A percentile compares a stretch with the other conserved stretches of the same genome.
phyloP scores from a whole-genome alignment of 2,329 filamentous ascomycete genomes.

The Cladosporium sp. region DNA sequence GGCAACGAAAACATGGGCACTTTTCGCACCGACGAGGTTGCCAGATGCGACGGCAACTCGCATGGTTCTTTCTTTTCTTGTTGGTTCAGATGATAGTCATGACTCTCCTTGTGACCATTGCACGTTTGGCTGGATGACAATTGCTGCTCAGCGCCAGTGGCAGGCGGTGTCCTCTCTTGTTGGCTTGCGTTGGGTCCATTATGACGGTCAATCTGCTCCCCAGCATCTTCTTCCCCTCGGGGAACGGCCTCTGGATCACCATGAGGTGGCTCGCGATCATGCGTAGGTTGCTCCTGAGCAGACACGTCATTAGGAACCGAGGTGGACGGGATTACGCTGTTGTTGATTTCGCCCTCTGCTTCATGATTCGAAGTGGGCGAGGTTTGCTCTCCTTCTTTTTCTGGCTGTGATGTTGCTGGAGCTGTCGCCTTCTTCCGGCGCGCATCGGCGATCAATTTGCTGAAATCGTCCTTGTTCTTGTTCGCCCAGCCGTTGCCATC shows the following conservation, averaged over 20 bases:
- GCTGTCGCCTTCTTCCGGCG: slow-evolving; percentile 47
- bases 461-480: slow-evolving; percentile 71
- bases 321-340: not conserved
- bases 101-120: not conserved
- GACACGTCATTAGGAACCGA: not conserved
- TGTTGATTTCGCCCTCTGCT: slow-evolving; percentile 11
- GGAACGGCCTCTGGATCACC: too few species aligned
- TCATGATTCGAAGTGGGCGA: not conserved
- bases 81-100: slow-evolving; percentile 1
- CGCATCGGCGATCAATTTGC: slow-evolving; percentile 73
- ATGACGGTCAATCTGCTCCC: not conserved
- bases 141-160: slow-evolving; percentile 16
- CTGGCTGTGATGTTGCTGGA: slow-evolving; percentile 9
- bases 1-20: slow-evolving; percentile 43
- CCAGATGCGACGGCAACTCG: slow-evolving; percentile 24
- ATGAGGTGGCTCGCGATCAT: not conserved
- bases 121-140: slow-evolving; percentile 15
- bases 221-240: not conserved
- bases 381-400: not conserved
- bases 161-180: not conserved
- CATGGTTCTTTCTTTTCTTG: slow-evolving; percentile 14
- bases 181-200: not conserved
- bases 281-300: not conserved
- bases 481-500: slow-evolving; percentile 72
- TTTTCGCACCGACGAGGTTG: slow-evolving; percentile 27